Base-by-base conservation (phyloP, 1,284 basidiomycete genomes). In the Xerocomus amazonicus region DNA sequence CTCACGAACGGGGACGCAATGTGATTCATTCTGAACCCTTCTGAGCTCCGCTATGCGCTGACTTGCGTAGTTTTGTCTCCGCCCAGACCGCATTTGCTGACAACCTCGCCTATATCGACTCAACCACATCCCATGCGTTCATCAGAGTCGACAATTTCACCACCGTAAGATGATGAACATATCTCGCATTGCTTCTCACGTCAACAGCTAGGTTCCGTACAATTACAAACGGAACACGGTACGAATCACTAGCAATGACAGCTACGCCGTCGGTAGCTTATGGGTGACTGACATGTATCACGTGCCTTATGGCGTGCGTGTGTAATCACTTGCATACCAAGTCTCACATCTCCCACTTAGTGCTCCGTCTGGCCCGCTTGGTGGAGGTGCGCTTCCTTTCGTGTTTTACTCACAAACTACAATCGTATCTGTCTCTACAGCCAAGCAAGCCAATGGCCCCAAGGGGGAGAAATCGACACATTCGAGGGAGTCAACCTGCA, bases 281-380 rank as follows among this genome's bases (percentile, higher is more conserved):
- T 87, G 74, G 77, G 71, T 82, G 23, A 76, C 80, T 26, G 83
- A 87, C 64, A 75, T 87, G 66, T 65, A 80, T 31, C 87, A 90
- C 66, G 73, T 84, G 28, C 87, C 88, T 0, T 87, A 74, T 51
- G 84, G 85, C 2, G 80, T 81, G 55, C 56, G 74, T 53, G 74
- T 53, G 51, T 47, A 26, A 32, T 39, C 6, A 6, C 38, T 36
- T 4, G n/a, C 13, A 7, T 3, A 3, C 10, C 23, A 13, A 28
- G 46, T 41, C 29, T 57, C 43, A 46, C 37, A 37, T 23, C 28
- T 28, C 48, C 19, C 6, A 10, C 13, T 34, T 51, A 84, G 81
- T 87, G 83, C 63, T 85, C 84, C 5, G 83, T 87, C 14, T 87
- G 85, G 85, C 83, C 84, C 16, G 81, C 83, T 10, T 84, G 76